Conservation (phyloP, 1,284 basidiomycete species). For the Malassezia arunalokei region DNA sequence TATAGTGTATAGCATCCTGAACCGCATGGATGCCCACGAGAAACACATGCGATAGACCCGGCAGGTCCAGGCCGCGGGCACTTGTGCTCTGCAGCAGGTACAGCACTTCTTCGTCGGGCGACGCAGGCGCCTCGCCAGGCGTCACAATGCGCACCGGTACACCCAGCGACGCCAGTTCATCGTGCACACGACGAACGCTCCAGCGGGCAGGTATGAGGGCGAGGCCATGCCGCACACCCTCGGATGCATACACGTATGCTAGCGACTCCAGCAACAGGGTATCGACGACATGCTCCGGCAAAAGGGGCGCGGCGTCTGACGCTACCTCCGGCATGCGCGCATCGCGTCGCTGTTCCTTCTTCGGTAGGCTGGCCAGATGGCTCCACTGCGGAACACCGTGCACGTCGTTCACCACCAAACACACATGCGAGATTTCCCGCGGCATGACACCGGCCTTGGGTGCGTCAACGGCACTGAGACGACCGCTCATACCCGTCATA, state of each 20-base stretch:
- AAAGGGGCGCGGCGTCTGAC: constrained; percentile 14
- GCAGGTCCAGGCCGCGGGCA: constrained; percentile 40
- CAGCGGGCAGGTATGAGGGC: constrained; percentile 37
- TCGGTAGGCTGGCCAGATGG: neutral
- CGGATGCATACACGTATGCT: constrained; percentile 32
- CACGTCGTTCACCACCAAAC: constrained; percentile 34
- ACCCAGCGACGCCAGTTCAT: constrained; percentile 26
- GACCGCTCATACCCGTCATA: constrained; percentile 31
- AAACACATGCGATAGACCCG: constrained; percentile 37
- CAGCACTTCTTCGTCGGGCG: constrained; percentile 15
- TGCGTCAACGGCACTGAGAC: constrained; percentile 17
- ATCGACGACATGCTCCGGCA: constrained; percentile 25
- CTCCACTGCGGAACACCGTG: neutral
- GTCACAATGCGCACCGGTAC: constrained; percentile 23
- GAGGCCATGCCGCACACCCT: constrained; percentile 25
- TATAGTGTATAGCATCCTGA: constrained; percentile 35
- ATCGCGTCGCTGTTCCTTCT: neutral
- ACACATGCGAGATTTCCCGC: constrained; percentile 29
- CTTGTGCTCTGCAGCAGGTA: constrained; percentile 31
- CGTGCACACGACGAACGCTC: constrained; percentile 24
- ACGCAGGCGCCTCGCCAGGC: neutral
- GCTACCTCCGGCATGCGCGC: constrained; percentile 4
- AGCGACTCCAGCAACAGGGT: constrained; percentile 32
- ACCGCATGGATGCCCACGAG: constrained; percentile 33
- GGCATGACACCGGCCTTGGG: constrained; percentile 21